Percentiles rank a stretch among this genome's conserved stretches.
phyloP scores from a whole-genome alignment of 345 rosid genomes.

The Populus ilicifolia region DNA sequence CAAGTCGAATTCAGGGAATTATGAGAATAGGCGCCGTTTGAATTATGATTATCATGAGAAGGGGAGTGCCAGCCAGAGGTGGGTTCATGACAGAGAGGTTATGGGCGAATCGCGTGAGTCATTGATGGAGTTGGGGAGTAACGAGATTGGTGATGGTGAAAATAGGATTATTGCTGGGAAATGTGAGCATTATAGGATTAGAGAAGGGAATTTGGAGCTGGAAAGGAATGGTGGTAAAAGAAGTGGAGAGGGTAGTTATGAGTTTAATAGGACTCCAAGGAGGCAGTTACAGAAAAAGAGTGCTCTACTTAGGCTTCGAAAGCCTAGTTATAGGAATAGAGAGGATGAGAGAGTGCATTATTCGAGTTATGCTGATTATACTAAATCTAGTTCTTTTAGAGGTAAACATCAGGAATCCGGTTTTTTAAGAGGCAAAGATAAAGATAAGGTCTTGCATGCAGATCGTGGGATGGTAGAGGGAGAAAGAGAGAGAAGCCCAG shows the following conservation, averaged over 20 bases:
- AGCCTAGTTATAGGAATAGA: slow-evolving; percentile 39
- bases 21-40: background rate
- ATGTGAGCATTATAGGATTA: slow-evolving; percentile 34
- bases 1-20: slow-evolving; percentile 31
- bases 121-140: slow-evolving; percentile 23
- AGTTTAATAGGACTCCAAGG: slow-evolving; percentile 43
- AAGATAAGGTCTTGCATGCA: slow-evolving; percentile 38
- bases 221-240: slow-evolving; percentile 45
- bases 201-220: slow-evolving; percentile 18
- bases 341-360: slow-evolving; percentile 46
- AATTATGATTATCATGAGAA: slow-evolving; percentile 18
- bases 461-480: slow-evolving; percentile 39
- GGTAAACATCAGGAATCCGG: background rate
- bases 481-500: slow-evolving; percentile 50
- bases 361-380: slow-evolving; percentile 36
- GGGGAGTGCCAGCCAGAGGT: slow-evolving; percentile 35
- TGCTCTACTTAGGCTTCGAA: slow-evolving; percentile 78
- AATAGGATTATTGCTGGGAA: slow-evolving; percentile 27
- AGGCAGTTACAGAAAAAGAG: slow-evolving; percentile 76
- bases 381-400: slow-evolving; percentile 38
- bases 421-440: slow-evolving; percentile 21
- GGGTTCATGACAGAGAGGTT: slow-evolving; percentile 32
- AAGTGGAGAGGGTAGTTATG: slow-evolving; percentile 47
- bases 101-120: slow-evolving; percentile 21
- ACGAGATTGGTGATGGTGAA: slow-evolving; percentile 26